A percentile compares a stretch with the other conserved stretches of the same genome.
These are phyloP conservation scores for Colletotrichum simmondsii DNA, from an alignment of 2,329 filamentous ascomycete species.

Conservation along the genomic window DNA sequence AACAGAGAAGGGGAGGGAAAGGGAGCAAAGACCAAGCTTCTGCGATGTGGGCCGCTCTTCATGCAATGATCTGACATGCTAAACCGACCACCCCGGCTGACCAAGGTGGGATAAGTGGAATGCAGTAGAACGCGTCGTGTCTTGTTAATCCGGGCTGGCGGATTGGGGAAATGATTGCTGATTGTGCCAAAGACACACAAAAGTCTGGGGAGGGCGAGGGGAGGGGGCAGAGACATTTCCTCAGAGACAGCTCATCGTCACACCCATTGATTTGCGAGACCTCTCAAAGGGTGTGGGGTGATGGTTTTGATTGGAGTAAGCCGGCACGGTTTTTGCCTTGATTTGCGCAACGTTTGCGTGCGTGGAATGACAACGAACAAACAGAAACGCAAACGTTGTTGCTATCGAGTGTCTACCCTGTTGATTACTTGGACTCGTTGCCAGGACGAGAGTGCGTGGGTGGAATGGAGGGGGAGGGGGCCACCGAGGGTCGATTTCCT, in stretches of 20 bases:
- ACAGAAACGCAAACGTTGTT: not conserved
- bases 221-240: no score
- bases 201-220: not conserved
- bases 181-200: not conserved
- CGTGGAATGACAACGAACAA: no score
- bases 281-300: not conserved
- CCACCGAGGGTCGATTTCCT: not conserved
- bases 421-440: not conserved
- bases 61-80: slow-evolving; percentile 31
- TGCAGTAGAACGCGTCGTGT: not conserved
- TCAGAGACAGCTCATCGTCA: not conserved
- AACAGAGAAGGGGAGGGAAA: not conserved
- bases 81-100: slow-evolving; percentile 10
- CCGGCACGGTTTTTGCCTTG: not conserved
- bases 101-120: slow-evolving; percentile 1
- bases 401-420: not conserved
- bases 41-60: slow-evolving; percentile 12
- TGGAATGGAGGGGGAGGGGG: not conserved
- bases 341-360: not conserved
- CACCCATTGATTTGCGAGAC: not conserved
- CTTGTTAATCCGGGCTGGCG: not conserved
- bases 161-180: not conserved
- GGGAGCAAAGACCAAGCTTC: slow-evolving; percentile 23
- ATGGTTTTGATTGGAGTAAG: slow-evolving; percentile 2
- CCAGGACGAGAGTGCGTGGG: not conserved